Evolutionary conservation across 1,139 yeast genomes (phyloP), one percentile per base, ranked within the genome.

Genomic region (Candida freyschussii): DNA sequence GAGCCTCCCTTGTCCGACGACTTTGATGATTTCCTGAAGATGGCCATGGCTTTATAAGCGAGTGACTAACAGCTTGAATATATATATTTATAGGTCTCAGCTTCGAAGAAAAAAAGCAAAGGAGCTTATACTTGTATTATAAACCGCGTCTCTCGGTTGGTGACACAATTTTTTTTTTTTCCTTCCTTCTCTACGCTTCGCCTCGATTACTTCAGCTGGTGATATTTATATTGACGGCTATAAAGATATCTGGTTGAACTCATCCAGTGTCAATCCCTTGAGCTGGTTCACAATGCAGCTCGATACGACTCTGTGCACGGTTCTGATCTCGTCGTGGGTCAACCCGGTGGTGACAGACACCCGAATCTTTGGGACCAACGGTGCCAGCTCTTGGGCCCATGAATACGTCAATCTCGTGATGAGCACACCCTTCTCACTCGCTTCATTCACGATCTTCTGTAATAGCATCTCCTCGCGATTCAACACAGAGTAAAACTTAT

Each of bases 331-430:
- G n/a, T 62, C 59, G 21, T 55, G 54, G 2, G 71, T 55, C 39
- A 78, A 69, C 4, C 74, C 78, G 22, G 69, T 65, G 48, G 75
- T 80, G 31, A 82, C 59, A 45, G 72, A 67, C 11, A 87, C 54
- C 47, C 79, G 69, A 48, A 89, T 65, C 45, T 82, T 81, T 18
- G 93, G 95, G 32, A 74, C 70, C 27, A 84, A 67, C 4, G 95
- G 93, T 43, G 84, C 68, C 37, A 77, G 62, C 54, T 89, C 96
- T 50, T 81, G 94, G 45, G 75, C 78, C 36, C 79, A 65, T 13
- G 86, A 68, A 40, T 75, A 68, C 41, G 81, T 79, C 12, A 84
- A 69, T 53, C 95, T 75, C 11, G 89, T 67, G 32, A 87, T 66
- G 41, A 86, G 67, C 13, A 83, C 69, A 26, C 74, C 64, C n/a